phyloP scores from a whole-genome alignment of 306 rosid genomes.

The Leucaena leucocephala region DNA sequence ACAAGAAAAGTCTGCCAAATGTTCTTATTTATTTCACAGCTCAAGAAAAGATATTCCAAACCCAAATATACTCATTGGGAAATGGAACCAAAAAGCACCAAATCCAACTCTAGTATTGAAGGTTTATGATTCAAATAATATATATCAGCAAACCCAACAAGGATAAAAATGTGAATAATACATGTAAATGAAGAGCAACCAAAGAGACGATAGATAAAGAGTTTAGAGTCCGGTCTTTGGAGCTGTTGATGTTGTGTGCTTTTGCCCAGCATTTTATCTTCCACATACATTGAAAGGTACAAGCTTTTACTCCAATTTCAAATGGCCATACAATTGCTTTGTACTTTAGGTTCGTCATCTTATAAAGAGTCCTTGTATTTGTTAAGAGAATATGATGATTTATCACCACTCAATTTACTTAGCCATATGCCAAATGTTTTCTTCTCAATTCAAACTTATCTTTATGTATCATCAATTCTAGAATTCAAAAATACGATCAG shows the following conservation, averaged over 20 bases:
- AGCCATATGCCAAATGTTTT: constrained; percentile 9
- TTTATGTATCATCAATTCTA: constrained; percentile 25
- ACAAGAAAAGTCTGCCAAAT: too few species aligned
- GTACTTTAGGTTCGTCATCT: constrained; percentile 9
- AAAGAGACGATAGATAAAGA: constrained; percentile 49
- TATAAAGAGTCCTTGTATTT: constrained; percentile 26
- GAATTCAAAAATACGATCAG: neutral
- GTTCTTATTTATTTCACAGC: constrained; percentile 16
- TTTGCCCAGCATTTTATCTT: constrained; percentile 61
- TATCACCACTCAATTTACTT: constrained; percentile 25
- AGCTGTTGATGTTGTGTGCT: constrained; percentile 49
- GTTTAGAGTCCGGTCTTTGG: constrained; percentile 51
- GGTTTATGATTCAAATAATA: constrained; percentile 1
- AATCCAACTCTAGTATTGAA: constrained; percentile 14
- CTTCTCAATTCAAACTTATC: constrained; percentile 27
- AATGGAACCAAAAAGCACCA: neutral
- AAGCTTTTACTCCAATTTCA: constrained; percentile 24
- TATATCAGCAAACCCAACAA: neutral
- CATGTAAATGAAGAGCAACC: constrained; percentile 60
- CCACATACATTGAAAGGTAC: constrained; percentile 18
- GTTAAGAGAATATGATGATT: constrained; percentile 22
- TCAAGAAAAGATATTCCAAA: constrained; percentile 17
- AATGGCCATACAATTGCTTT: constrained; percentile 22
- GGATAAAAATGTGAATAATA: constrained; percentile 30
- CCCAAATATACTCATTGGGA: constrained; percentile 19